Conservation (phyloP, 768 basidiomycete genomes). For the Cystofilobasidium macerans region DNA sequence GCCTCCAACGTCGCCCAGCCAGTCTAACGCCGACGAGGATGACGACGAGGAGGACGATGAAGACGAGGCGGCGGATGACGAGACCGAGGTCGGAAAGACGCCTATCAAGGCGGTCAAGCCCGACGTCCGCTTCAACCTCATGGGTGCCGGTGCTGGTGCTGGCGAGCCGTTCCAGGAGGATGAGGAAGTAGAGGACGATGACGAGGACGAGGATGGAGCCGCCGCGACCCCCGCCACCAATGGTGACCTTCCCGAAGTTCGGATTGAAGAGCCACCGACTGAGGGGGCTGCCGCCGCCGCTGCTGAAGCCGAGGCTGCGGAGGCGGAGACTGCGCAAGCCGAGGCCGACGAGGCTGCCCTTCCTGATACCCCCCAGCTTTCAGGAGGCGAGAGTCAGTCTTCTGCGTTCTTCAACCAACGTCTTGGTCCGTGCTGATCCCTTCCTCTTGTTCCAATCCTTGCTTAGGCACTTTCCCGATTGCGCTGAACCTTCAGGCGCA, state of each 20-base stretch:
- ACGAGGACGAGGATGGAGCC: not conserved
- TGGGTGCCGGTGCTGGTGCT: not conserved
- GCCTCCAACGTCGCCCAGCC: not conserved
- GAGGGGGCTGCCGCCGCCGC: too few relatives aligned
- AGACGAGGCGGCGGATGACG: slow-evolving; percentile 21
- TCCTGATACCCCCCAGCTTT: slow-evolving; percentile 9
- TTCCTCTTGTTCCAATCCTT: slow-evolving; percentile 16
- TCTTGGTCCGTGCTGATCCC: not conserved
- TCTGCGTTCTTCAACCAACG: not conserved
- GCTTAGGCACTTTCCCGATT: slow-evolving; percentile 47
- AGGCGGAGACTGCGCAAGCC: slow-evolving; percentile 22
- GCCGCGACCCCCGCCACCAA: not conserved
- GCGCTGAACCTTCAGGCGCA: slow-evolving; percentile 27
- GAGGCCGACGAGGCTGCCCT: slow-evolving; percentile 26
- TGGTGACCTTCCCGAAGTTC: not conserved
- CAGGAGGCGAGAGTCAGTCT: slow-evolving; percentile 4
- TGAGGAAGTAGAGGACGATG: slow-evolving; percentile 26
- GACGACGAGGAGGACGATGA: not conserved
- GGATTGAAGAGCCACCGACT: not conserved
- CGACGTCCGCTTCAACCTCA: slow-evolving; percentile 1
- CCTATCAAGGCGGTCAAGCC: not conserved
- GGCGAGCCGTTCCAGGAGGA: not conserved
- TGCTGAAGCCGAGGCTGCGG: slow-evolving; percentile 5
- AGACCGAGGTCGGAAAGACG: slow-evolving; percentile 16
- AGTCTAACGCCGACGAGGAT: not conserved